phyloP scores from a whole-genome alignment of 2,329 filamentous ascomycete species.

The Aspergillus carbonarius region DNA sequence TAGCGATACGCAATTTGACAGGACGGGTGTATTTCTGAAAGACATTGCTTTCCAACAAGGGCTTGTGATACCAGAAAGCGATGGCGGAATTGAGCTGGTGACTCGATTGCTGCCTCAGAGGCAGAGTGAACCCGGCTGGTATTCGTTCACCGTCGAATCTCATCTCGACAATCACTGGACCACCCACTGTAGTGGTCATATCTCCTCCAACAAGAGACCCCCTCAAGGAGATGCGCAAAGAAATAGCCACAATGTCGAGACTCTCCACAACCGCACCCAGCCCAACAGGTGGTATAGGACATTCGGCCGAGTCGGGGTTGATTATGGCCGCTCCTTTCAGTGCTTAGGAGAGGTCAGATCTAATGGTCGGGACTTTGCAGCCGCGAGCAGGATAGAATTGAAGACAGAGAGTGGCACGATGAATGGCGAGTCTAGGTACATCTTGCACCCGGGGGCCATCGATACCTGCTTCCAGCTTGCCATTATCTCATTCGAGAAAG shows the following conservation, averaged over 20 bases:
- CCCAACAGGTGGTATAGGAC: not conserved
- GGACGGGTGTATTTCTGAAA: not conserved
- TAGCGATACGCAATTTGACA: not conserved
- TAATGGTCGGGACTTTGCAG: not conserved
- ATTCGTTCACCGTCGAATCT: not conserved
- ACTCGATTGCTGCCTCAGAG: not conserved
- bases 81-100: not conserved
- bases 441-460: not conserved
- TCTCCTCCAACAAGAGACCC: not conserved
- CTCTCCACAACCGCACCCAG: not conserved
- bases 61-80: not conserved
- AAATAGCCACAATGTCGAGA: not conserved
- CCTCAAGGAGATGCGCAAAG: not conserved
- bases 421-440: not conserved
- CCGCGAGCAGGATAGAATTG: not conserved
- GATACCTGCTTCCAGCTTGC: not conserved
- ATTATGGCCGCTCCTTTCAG: not conserved
- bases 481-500: not conserved
- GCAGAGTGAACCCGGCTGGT: not conserved
- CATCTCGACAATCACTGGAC: not conserved
- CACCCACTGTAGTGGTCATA: not conserved
- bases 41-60: not conserved
- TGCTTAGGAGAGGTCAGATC: not conserved
- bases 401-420: not conserved
- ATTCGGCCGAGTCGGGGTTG: not conserved